Base-by-base conservation (phyloP, 805 yeast genomes). In the Pichia manshurica region DNA sequence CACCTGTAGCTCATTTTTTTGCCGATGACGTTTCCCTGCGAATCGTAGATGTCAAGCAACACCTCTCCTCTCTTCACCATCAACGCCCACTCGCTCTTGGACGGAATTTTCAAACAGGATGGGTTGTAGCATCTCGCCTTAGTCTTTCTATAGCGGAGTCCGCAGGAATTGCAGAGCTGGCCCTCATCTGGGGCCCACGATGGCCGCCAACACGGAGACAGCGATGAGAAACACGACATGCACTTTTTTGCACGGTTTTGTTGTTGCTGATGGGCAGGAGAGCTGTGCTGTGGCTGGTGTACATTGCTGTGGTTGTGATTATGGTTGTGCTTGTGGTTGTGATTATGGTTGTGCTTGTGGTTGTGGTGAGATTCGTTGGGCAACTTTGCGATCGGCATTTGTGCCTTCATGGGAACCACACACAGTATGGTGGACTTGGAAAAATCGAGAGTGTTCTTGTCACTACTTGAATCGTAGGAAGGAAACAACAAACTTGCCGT, bases 201-300 rank as follows among this genome's bases (percentile, higher is more conserved):
- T 1, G 99, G 99, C 62, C 99, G 78, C 99, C 99, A 91, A 66
- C 99, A 91, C 4, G 99, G 99, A 5, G 95, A 86, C 56, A 86
- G 93, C 47, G 82, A 84, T 1, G 93, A 80, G 6, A 89, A 88
- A 67, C 99, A 91, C 5, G 96, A 87, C 25, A 91, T 81, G 62
- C 99, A 91, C 45, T 75, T 77, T 55, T 96, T 74, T 6, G 36
- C 15, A 29, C 25, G 28, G 20, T 8, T 33, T n/a, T 6, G 36
- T 8, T 33, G 36, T 33, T 6, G 9, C 67, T 37, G 43, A 54
- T 46, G 22, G 43, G 49, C 21, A 39, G 53, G 20, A 20, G 32
- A 23, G 31, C 10, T 20, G n/a, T 12, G 9, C 8, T 35, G 38
- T 5, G 17, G 38, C 31, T 44, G 43, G 17, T 12, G 25, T 22